These are phyloP conservation scores for Sicyos edulis DNA, from an alignment of 306 rosid genomes.

Conservation along the genomic window DNA sequence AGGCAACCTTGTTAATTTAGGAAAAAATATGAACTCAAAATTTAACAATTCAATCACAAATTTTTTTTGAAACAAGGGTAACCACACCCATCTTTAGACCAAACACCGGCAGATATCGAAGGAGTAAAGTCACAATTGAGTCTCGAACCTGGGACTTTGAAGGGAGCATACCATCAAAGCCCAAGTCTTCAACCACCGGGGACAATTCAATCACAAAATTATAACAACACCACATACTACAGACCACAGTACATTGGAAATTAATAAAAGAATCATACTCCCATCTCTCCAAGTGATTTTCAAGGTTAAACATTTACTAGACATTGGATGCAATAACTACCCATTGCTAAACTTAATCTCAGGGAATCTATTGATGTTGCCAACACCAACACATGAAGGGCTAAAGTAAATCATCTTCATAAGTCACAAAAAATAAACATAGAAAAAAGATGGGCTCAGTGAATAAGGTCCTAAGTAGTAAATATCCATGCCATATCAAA, in stretches of 20 bases:
- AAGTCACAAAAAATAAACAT: neutral
- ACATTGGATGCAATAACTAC: neutral
- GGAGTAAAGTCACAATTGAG: too few relatives aligned
- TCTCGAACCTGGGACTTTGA: too few relatives aligned
- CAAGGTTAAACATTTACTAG: neutral
- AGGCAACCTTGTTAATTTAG: neutral
- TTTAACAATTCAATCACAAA: too few relatives aligned
- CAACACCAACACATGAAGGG: neutral
- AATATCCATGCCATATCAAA: conserved; percentile 3
- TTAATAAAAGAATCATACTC: too few relatives aligned
- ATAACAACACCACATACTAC: too few relatives aligned
- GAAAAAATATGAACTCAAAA: neutral
- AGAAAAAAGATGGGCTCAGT: neutral
- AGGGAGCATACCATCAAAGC: too few relatives aligned
- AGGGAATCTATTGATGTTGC: neutral
- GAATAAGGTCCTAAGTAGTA: neutral
- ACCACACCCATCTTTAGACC: too few relatives aligned
- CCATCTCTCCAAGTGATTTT: neutral
- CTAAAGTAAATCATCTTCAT: neutral
- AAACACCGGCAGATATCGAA: too few relatives aligned
- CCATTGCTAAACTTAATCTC: neutral
- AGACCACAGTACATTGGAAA: too few relatives aligned
- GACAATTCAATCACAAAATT: too few relatives aligned
- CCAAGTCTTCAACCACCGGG: too few relatives aligned
- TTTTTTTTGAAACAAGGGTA: too few relatives aligned